Evolutionary conservation across 192 early-diverging fungal genomes (phyloP), one percentile per base, ranked within the genome.

Genomic region (Backusella tarrabulga): DNA sequence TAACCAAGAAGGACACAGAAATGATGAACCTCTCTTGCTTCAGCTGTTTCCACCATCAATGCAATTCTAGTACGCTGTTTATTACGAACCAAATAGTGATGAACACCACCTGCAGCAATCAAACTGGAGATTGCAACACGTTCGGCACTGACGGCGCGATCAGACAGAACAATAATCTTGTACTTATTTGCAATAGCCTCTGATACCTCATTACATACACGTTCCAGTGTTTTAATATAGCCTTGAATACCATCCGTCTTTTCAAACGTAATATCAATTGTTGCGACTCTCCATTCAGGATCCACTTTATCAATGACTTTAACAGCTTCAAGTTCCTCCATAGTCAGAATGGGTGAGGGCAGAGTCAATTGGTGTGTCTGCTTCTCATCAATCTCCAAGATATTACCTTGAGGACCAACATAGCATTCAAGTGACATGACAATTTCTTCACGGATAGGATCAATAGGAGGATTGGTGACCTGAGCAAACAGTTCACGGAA

Each of bases 401-500:
- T 86, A 78, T 99, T 99, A 52, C 95, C 96, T 78, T 95, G 93
- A 7, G 96, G 94, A 32, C 98, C 98, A n/a, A 99, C 87, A 83
- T 96, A 96, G 89, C 96, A 97, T 41, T 92, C 90, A 34, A 97
- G 89, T 32, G 95, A 96, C 98, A 99, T 99, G 87, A 99, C 96
- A 79, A 98, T 93, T 75, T 95, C 93, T 84, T 99, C 97, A 80
- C 98, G 95, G 81, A 99, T 98, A 70, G 98, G 98, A 88, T 99
- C 98, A 75, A 99, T 98, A 2, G 98, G 98, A 77, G 98, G 98
- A 85, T 99, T 97, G 67, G 96, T 97, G 56, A 98, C 97, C 82
- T 99, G 98, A 32, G 98, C 98, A 79, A 99, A 99, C 38, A 98
- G 87, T 86, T 99, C 92, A 41, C 96, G 91, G 86, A 99, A 98